These are phyloP conservation scores for Agapanthus africanus DNA, from an alignment of 106 monocot genomes.

Conservation along the genomic window DNA sequence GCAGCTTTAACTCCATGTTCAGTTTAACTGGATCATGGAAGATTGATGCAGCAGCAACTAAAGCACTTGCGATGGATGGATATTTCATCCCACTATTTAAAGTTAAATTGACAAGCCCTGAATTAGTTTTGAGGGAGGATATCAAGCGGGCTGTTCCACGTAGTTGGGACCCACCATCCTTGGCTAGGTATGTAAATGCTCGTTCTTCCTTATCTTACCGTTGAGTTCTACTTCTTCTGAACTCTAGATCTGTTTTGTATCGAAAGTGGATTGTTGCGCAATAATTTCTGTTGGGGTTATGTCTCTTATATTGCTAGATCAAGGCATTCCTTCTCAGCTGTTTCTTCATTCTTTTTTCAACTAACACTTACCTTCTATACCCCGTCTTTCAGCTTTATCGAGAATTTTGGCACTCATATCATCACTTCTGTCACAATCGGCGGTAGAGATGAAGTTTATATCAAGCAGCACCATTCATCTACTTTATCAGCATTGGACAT, in stretches of 20 bases:
- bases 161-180: conserved; percentile 73
- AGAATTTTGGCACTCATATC: conserved; percentile 89
- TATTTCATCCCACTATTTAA: conserved; percentile 57
- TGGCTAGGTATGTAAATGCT: conserved; percentile 63
- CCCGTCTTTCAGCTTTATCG: conserved; percentile 68
- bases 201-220: neutral
- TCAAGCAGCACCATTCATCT: conserved; percentile 84
- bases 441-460: conserved; percentile 90
- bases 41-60: conserved; percentile 54
- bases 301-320: neutral
- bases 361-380: neutral
- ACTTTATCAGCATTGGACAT: conserved; percentile 61
- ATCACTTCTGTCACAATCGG: conserved; percentile 91
- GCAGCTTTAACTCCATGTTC: conserved; percentile 90
- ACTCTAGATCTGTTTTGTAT: neutral
- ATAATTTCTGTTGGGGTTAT: neutral
- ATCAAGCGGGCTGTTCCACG: conserved; percentile 56
- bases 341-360: neutral
- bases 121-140: conserved; percentile 44
- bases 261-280: too few relatives aligned
- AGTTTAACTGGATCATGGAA: conserved; percentile 79
- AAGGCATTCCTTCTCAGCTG: neutral
- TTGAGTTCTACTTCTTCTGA: neutral
- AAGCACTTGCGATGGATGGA: conserved; percentile 69
- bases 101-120: conserved; percentile 33